Percentiles rank a stretch among this genome's conserved stretches.
phyloP scores from a whole-genome alignment of 1,139 yeast species.

The Oligophagozyma castellii region DNA sequence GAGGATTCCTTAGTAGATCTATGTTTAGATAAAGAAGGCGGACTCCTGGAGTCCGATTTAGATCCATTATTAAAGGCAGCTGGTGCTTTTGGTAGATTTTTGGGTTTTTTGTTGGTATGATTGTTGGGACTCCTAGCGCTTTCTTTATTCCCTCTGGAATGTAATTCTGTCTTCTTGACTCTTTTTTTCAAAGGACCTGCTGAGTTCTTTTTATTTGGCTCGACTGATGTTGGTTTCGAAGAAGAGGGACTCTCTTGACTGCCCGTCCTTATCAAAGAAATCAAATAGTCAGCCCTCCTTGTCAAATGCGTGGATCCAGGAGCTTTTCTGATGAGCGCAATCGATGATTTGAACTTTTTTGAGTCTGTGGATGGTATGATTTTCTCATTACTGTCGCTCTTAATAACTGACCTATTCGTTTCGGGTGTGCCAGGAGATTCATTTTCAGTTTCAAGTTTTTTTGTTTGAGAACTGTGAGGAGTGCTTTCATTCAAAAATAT shows the following conservation, averaged over 20 bases:
- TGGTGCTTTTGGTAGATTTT: conserved; percentile 14
- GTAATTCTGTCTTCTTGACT: conserved; percentile 5
- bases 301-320: conserved; percentile 92
- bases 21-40: conserved; percentile 2
- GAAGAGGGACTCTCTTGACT: conserved; percentile 2
- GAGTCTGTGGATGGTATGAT: too few species aligned
- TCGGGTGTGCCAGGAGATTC: not conserved
- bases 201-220: conserved; percentile 4
- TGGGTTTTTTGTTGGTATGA: conserved; percentile 4
- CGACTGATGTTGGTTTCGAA: conserved; percentile 5
- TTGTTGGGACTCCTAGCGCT: conserved; percentile 1
- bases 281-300: conserved; percentile 83
- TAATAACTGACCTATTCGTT: too few species aligned
- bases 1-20: conserved; percentile 1
- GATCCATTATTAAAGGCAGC: conserved; percentile 3
- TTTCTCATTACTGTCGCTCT: too few species aligned
- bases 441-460: not conserved
- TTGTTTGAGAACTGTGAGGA: conserved; percentile 1
- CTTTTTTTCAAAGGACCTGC: conserved; percentile 8
- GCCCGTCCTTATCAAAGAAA: conserved; percentile 36
- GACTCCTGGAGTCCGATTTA: conserved; percentile 1
- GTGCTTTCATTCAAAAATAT: conserved; percentile 41
- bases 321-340: conserved; percentile 37
- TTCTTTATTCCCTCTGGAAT: conserved; percentile 1
- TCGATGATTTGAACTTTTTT: conserved; percentile 16